Base-by-base conservation (phyloP, 108 stramenopile species). In the Skeletonema tropicum region DNA sequence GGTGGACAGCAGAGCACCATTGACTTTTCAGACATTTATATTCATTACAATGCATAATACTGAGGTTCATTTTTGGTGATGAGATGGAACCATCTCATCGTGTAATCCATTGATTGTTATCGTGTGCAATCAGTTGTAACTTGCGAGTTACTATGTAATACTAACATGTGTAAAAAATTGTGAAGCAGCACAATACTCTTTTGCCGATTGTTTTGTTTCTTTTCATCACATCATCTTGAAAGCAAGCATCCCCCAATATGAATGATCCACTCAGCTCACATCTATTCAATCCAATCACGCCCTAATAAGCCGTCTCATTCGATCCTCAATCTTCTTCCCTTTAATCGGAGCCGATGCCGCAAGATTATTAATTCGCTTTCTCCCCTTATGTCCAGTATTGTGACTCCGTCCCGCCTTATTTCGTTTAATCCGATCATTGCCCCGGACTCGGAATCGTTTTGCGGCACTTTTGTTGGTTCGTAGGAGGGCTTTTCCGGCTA, bases 341-440 rank as follows among this genome's bases (percentile, higher is more conserved):
- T 45, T 73, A 31, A 94, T 89, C 4, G 82, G 80, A 19, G 88
- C 88, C 14, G 88, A 83, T 26, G 70, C 58, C 46, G 87, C 88
- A 48, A 92, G 67, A 45, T 80, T 79, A 84, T 91, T 92, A 13
- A 71, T 58, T 30, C 90, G 79, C 57, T 79, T 58, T 29, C 90
- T 71, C 9, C 77, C 77, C 69, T 88, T 89, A 80, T 94, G 88
- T 8, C 93, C 93, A 33, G 93, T 92, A 67, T 94, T 94, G 82
- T 94, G 93, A 23, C 73, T 67, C 59, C 59, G 70, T 25, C 93
- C 93, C 2, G 85, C 80, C 35, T 88, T 83, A 7, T 71, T 80
- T 49, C 92, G 80, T 48, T 89, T 92, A 68, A 94, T 80, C 26
- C 88, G 83, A 41, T 88, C 93, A 66, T 85, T 82, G 11, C 90